Evolutionary conservation across 495 filamentous ascomycete genomes (phyloP).

Genomic region (Pyrenula massariospora): DNA sequence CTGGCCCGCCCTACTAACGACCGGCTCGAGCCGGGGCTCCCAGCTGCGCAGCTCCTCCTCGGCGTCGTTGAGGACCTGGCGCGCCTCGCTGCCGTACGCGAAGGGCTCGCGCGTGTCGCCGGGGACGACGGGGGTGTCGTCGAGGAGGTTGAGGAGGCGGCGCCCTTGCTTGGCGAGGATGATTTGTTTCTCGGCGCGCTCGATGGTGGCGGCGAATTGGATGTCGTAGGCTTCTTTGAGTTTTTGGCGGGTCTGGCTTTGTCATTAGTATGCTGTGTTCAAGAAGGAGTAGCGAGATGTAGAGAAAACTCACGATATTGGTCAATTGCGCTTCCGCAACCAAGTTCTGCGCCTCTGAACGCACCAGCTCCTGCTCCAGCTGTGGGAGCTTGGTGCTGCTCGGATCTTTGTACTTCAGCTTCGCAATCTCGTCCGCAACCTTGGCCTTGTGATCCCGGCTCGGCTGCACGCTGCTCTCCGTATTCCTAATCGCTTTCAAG

Average conservation of each 20-base stretch:
- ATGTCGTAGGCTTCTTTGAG: conserved; percentile 85
- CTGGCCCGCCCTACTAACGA: conserved; percentile 23
- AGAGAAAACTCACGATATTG: conserved; percentile 55
- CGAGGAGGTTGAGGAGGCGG: conserved; percentile 74
- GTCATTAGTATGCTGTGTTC: conserved; percentile 2
- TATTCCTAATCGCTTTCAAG: conserved; percentile 86
- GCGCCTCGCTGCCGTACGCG: conserved; percentile 48
- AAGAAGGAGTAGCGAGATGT: too few relatives aligned
- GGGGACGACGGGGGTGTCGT: conserved; percentile 82
- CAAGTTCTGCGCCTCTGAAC: conserved; percentile 87
- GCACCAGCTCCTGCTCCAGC: conserved; percentile 89
- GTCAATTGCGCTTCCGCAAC: conserved; percentile 95
- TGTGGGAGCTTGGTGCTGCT: conserved; percentile 59
- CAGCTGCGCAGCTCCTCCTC: conserved; percentile 77
- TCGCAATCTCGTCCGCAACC: conserved; percentile 80
- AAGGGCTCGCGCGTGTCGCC: conserved; percentile 65
- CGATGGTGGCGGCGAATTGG: conserved; percentile 78
- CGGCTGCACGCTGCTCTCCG: conserved; percentile 86
- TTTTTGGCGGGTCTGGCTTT: conserved; percentile 81
- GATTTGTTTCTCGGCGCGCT: conserved; percentile 91
- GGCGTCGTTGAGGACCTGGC: conserved; percentile 82
- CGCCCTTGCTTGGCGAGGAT: conserved; percentile 84
- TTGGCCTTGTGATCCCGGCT: conserved; percentile 72
- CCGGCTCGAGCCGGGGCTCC: conserved; percentile 47
- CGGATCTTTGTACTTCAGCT: conserved; percentile 82